Evolutionary conservation across 2,329 filamentous ascomycete genomes (phyloP).

Genomic region (Beauveria caledonica): DNA sequence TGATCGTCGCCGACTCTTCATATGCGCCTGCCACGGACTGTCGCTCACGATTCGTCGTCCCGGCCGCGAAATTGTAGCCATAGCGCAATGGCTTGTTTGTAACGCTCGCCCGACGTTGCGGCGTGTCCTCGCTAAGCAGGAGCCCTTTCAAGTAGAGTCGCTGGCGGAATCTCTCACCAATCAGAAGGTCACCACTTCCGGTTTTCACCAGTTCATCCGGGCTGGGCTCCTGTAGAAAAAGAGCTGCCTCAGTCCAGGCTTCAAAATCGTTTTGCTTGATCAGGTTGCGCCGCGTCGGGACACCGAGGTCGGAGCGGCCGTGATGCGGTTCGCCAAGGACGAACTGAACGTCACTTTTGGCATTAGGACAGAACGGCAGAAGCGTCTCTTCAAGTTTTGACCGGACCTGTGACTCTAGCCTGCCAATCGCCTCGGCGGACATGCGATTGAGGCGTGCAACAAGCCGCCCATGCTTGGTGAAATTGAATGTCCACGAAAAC

Average conservation of each 20-base stretch:
- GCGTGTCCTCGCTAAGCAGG: background rate
- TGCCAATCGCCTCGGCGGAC: background rate
- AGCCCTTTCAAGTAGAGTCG: background rate
- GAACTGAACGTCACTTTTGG: constrained; percentile 1
- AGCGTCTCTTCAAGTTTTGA: background rate
- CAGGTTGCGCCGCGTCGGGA: background rate
- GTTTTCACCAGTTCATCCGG: background rate
- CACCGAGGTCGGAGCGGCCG: background rate
- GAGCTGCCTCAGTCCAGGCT: background rate
- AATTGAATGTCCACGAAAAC: too few relatives aligned
- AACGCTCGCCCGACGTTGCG: background rate
- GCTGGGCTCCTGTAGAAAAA: background rate
- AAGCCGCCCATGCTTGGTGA: too few relatives aligned
- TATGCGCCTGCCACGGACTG: background rate
- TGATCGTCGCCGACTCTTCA: constrained; percentile 4
- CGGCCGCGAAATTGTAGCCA: constrained; percentile 1
- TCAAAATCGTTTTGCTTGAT: background rate
- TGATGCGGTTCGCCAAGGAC: background rate
- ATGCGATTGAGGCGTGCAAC: constrained; percentile 2
- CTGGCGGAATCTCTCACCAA: background rate
- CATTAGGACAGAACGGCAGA: background rate
- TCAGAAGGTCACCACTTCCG: background rate
- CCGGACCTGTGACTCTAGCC: background rate
- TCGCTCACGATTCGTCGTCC: constrained; percentile 3
- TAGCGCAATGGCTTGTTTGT: background rate